Evolutionary conservation across 2,329 filamentous ascomycete genomes (phyloP), one percentile per base, ranked within the genome.

Genomic region (Pseudocercospora crystallina): DNA sequence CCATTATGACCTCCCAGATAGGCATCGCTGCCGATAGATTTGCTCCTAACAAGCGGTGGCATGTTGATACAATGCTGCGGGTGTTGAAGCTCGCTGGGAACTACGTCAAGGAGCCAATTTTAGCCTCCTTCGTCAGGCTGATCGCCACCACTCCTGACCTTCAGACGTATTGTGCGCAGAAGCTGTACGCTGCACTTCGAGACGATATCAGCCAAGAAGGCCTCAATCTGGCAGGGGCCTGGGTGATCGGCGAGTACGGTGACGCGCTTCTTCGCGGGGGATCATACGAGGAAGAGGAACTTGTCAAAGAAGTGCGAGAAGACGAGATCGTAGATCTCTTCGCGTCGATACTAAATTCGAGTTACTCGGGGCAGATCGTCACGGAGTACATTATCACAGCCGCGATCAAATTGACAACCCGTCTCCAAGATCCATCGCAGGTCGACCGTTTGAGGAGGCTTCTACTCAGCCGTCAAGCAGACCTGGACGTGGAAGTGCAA

Each of bases 141-240:
- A 92, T 99, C 58, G 94, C 94, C 11, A 97, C 92, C 0, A 95
- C 90, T 0, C 86, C 91, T 0, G 94, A 99, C 62, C 77, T 97
- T 34, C 94, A 99, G 71, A 96, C 91, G 0, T 99, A 99, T 67
- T 91, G 90, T 1, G 92, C 92, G 4, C 94, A 96, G 67, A 99
- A 97, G 71, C 78, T 99, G 5, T 99, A 96, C 69, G 79, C 85
- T 14, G 88, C 87, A 54, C 76, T 99, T 48, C 96, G 94, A 70
- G 94, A 95, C 60, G 94, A 99, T 63, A 96, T 99, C 62, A 96
- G 92, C 2, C 94, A 99, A 69, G 95, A 99, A 72, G 95, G 90
- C 58, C 75, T 99, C 57, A 96, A 90, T 8, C 81, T 97, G 56
- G 90, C 92, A 43, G 94, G 89, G 33, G 87, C 94, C 5, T 99